phyloP scores from a whole-genome alignment of 129 eudicot genomes.

The Pittosporum tobira region DNA sequence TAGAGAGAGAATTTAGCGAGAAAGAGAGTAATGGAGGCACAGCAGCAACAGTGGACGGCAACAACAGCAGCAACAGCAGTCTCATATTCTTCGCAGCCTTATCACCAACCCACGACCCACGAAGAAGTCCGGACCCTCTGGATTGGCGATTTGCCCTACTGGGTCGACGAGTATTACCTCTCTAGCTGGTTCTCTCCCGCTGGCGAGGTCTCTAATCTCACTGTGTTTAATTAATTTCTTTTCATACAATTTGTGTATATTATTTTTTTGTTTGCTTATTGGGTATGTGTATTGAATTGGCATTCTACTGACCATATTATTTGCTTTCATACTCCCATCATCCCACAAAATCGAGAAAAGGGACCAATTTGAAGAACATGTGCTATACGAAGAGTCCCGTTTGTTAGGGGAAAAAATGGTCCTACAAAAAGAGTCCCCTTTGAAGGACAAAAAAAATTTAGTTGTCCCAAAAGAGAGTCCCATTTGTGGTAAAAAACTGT shows the following conservation, averaged over 20 bases:
- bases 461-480: too few species aligned
- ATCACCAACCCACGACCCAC: constrained; percentile 83
- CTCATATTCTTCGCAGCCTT: constrained; percentile 42
- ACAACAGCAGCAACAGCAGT: constrained; percentile 25
- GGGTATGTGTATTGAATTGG: background rate
- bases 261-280: background rate
- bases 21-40: too few species aligned
- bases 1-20: too few species aligned
- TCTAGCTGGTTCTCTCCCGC: constrained; percentile 73
- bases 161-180: constrained; percentile 91
- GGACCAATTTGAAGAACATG: too few species aligned
- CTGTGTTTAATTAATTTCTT: background rate
- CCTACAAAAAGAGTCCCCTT: too few species aligned
- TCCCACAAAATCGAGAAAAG: too few species aligned
- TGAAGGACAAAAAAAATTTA: too few species aligned
- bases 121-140: constrained; percentile 98
- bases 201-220: constrained; percentile 37
- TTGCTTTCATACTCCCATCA: too few species aligned
- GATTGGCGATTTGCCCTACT: constrained; percentile 92
- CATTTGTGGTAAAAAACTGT: too few species aligned
- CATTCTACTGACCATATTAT: background rate
- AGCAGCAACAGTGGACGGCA: constrained; percentile 13
- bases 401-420: too few species aligned
- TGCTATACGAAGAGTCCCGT: too few species aligned
- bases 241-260: too few species aligned